Conservation (phyloP, 1,139 yeast species). For the Magnusiomyces paraingens region DNA sequence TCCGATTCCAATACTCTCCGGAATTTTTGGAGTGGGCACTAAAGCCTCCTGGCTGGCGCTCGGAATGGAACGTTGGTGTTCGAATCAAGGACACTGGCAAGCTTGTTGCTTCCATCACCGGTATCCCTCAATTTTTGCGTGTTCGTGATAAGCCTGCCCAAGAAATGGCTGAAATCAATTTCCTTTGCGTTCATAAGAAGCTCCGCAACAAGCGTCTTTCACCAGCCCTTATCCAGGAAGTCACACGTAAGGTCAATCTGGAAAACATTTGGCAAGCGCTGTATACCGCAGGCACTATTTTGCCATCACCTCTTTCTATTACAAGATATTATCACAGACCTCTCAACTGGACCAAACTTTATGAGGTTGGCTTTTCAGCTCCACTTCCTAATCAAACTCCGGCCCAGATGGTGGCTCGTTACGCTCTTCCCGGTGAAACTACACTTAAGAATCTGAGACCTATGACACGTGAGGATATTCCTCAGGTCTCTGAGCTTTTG, state of each 20-base stretch:
- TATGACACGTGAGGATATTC: conserved; percentile 56
- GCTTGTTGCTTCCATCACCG: conserved; percentile 87
- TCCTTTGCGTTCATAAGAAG: conserved; percentile 89
- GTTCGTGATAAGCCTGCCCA: conserved; percentile 51
- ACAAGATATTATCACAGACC: conserved; percentile 94
- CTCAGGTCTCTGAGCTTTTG: conserved; percentile 54
- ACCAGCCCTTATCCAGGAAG: conserved; percentile 88
- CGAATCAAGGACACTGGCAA: conserved; percentile 70
- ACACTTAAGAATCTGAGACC: conserved; percentile 55
- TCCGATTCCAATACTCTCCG: conserved; percentile 82
- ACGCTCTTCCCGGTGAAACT: conserved; percentile 59
- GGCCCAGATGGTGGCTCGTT: conserved; percentile 75
- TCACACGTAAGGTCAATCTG: conserved; percentile 85
- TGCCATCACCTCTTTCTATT: conserved; percentile 89
- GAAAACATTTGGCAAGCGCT: conserved; percentile 91
- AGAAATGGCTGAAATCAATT: conserved; percentile 82
- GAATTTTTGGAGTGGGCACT: conserved; percentile 89
- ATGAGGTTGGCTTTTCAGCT: conserved; percentile 79
- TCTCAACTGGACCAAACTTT: conserved; percentile 79
- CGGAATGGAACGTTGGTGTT: conserved; percentile 92
- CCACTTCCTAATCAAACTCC: conserved; percentile 73
- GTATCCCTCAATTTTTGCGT: conserved; percentile 68
- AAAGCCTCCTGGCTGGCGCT: conserved; percentile 87
- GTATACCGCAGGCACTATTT: conserved; percentile 84
- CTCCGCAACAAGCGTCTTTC: conserved; percentile 89